These are phyloP conservation scores for Colletotrichum sp. DNA, from an alignment of 2,329 filamentous ascomycete genomes.

Conservation along the genomic window DNA sequence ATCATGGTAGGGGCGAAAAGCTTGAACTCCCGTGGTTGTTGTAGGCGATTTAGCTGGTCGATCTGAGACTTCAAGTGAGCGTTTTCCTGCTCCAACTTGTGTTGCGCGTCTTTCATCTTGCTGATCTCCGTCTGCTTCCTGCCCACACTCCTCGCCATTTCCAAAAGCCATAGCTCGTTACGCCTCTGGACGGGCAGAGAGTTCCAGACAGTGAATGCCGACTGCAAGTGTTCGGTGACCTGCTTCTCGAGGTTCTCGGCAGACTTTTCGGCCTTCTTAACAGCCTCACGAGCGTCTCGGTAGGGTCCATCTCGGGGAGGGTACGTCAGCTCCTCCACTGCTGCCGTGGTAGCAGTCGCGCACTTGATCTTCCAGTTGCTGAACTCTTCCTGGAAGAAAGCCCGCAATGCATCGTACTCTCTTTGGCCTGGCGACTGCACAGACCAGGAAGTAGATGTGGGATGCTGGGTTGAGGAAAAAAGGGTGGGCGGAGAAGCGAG, in stretches of 20 bases:
- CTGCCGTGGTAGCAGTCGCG: slow-evolving; percentile 52
- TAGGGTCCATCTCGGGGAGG: slow-evolving; percentile 44
- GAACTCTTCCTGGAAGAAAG: slow-evolving; percentile 72
- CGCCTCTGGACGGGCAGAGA: slow-evolving; percentile 61
- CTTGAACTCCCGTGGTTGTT: slow-evolving; percentile 66
- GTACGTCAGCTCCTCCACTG: slow-evolving; percentile 57
- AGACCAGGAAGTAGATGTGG: slow-evolving; percentile 81
- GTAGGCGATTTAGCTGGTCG: slow-evolving; percentile 61
- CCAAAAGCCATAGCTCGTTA: slow-evolving; percentile 65
- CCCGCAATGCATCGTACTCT: slow-evolving; percentile 75
- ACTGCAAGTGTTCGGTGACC: slow-evolving; percentile 76
- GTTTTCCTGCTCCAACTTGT: slow-evolving; percentile 60
- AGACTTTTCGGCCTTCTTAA: slow-evolving; percentile 53
- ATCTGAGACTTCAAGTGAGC: slow-evolving; percentile 62
- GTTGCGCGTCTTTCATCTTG: slow-evolving; percentile 54
- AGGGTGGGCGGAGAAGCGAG: slow-evolving; percentile 82
- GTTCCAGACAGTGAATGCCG: slow-evolving; percentile 80
- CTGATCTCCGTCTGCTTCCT: slow-evolving; percentile 61
- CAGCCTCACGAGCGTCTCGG: slow-evolving; percentile 49
- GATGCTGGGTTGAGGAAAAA: slow-evolving; percentile 80
- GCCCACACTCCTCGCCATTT: slow-evolving; percentile 65
- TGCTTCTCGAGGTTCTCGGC: slow-evolving; percentile 70
- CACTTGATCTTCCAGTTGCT: slow-evolving; percentile 65
- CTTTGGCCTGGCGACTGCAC: slow-evolving; percentile 75
- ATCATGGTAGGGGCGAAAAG: slow-evolving; percentile 56